These are phyloP conservation scores for Xylariaceae sp. DNA, from an alignment of 2,329 filamentous ascomycete species.

Conservation along the genomic window DNA sequence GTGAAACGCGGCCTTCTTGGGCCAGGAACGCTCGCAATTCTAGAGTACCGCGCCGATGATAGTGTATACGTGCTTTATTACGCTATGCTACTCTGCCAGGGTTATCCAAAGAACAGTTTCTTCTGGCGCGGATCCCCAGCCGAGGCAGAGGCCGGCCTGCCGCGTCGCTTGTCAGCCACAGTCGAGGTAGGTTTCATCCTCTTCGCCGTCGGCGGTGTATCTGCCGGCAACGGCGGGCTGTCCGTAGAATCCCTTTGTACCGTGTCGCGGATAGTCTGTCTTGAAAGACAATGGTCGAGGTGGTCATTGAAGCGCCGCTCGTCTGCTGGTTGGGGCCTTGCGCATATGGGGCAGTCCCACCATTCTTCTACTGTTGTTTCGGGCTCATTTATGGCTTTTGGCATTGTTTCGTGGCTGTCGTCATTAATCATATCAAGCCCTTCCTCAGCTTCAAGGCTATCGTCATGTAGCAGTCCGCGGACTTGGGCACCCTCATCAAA, in stretches of 20 bases:
- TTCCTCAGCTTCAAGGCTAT: not conserved
- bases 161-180: slow-evolving; percentile 24
- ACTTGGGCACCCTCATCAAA: slow-evolving; percentile 17
- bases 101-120: slow-evolving; percentile 49
- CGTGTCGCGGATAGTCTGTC: slow-evolving; percentile 78
- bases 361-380: slow-evolving; percentile 49
- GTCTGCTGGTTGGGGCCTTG: slow-evolving; percentile 67
- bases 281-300: slow-evolving; percentile 86
- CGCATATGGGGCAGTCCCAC: slow-evolving; percentile 89
- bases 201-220: slow-evolving; percentile 38
- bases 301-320: slow-evolving; percentile 83
- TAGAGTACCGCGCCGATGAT: too few relatives aligned
- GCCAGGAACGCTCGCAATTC: too few relatives aligned
- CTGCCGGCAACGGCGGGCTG: slow-evolving; percentile 19
- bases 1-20: too few relatives aligned
- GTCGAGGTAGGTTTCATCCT: slow-evolving; percentile 33
- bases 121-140: slow-evolving; percentile 28
- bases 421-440: not conserved
- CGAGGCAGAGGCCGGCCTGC: slow-evolving; percentile 13
- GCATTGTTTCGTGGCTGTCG: slow-evolving; percentile 30
- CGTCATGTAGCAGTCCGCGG: slow-evolving; percentile 38
- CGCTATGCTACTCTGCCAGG: not conserved
- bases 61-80: too few relatives aligned
- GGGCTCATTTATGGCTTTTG: not conserved
- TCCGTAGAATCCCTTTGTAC: slow-evolving; percentile 53